Evolutionary conservation across 2,329 filamentous ascomycete genomes (phyloP), one percentile per base, ranked within the genome.

Genomic region (Aureobasidium zeae): DNA sequence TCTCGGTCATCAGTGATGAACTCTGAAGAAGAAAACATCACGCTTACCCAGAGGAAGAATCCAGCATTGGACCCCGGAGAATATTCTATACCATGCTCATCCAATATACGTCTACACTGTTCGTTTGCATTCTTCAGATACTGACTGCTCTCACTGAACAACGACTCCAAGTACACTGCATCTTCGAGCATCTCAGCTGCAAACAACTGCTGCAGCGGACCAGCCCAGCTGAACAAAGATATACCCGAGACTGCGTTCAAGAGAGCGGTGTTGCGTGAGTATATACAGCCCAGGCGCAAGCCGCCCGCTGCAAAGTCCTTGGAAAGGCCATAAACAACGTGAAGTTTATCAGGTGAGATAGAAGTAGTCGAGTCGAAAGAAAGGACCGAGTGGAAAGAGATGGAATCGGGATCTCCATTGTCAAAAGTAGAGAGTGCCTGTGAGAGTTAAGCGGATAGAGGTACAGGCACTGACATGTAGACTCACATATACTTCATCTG

Each of bases 41-140:
- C 5, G 6, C 15, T 2, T n/a, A 66, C 52, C 56, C 66, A 70
- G 3, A 71, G 43, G 45, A 70, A 70, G 50, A 71, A 69, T 0
- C 65, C 68, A 10, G 67, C 66, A 48, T 68, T 68, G 15, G 57
- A 56, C 20, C 61, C 60, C 4, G 52, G 52, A 10, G 55, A 46
- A 41, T 66, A 68, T 15, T 55, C 53, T 7, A 72, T 65, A 0
- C 57, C 60, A n/a, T 58, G 46, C 5, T 50, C 48, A 6, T 57
- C 42, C 10, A 63, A 34, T 25, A 55, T 21, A 7, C 30, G 11
- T 21, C 39, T 48, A 1, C 49, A 50, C n/a, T 51, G 36, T 30
- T 26, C 44, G 45, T 51, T 57, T 3, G 44, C 43, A 19, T 46
- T 47, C 13, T 48, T 48, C n/a, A 63, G 45, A 6, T 48, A 38